These are phyloP conservation scores for Corallochytrium limacisporum DNA, from an alignment of 78 protist species.

Conservation along the genomic window DNA sequence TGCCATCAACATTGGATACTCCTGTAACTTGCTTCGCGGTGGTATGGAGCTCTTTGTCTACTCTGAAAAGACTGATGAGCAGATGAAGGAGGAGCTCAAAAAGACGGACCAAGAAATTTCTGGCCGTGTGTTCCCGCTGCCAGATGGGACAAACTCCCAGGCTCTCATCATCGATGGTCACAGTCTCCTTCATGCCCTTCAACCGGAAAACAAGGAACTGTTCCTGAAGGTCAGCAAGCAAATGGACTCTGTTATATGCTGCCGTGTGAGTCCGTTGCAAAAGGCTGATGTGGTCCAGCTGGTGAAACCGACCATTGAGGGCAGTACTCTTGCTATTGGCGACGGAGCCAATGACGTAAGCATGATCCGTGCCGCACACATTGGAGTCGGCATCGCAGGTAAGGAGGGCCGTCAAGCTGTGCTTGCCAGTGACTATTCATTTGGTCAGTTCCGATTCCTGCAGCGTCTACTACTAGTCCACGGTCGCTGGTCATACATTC, in stretches of 20 bases:
- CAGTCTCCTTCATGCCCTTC: constrained; percentile 29
- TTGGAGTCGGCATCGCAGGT: constrained; percentile 78
- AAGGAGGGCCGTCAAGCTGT: constrained; percentile 82
- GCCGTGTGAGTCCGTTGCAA: constrained; percentile 79
- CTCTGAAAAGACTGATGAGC: background rate
- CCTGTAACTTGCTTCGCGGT: constrained; percentile 38
- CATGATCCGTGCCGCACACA: constrained; percentile 10
- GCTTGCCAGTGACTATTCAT: constrained; percentile 63
- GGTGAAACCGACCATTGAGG: background rate
- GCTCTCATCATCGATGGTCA: constrained; percentile 47
- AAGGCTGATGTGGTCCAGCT: constrained; percentile 52
- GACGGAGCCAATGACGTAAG: no score
- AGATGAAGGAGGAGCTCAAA: background rate
- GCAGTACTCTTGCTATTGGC: no score
- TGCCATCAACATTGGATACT: constrained; percentile 79
- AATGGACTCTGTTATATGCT: constrained; percentile 73
- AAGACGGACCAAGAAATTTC: background rate
- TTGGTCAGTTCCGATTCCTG: constrained; percentile 54
- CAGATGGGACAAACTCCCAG: no score
- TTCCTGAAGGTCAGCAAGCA: constrained; percentile 27
- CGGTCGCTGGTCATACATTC: constrained; percentile 73
- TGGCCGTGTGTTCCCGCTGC: no score
- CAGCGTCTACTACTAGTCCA: constrained; percentile 66
- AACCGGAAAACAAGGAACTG: background rate
- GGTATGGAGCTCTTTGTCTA: constrained; percentile 8